These are phyloP conservation scores for Botryosphaeria dothidea DNA, from an alignment of 2,329 filamentous ascomycete species.

Conservation along the genomic window DNA sequence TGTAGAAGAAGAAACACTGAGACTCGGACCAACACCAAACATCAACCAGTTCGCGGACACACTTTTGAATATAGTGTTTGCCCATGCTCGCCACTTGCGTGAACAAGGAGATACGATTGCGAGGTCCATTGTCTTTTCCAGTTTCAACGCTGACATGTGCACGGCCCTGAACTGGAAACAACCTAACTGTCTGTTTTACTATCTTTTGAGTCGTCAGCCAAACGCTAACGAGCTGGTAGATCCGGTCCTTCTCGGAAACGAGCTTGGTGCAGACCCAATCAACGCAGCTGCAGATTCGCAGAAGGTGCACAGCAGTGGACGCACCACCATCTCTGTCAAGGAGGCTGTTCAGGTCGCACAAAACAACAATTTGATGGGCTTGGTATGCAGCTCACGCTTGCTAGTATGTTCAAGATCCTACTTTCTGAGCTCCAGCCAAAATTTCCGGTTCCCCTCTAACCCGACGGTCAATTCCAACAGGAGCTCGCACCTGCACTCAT, in stretches of 20 bases:
- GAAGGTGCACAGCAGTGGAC: conserved; percentile 62
- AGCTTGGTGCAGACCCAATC: conserved; percentile 68
- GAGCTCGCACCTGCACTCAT: conserved; percentile 91
- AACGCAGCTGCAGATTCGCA: conserved; percentile 36
- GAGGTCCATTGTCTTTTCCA: conserved; percentile 89
- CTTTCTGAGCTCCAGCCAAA: not conserved
- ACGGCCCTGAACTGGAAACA: conserved; percentile 99
- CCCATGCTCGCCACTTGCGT: conserved; percentile 75
- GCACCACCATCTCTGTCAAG: conserved; percentile 82
- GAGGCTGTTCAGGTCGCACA: conserved; percentile 91
- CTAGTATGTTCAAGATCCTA: conserved; percentile 62
- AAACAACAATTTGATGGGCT: conserved; percentile 96
- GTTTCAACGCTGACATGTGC: conserved; percentile 86
- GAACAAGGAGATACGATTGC: conserved; percentile 66
- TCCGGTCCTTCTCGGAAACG: conserved; percentile 92
- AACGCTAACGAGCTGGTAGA: conserved; percentile 47
- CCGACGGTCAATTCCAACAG: conserved; percentile 46
- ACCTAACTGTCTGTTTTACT: conserved; percentile 76
- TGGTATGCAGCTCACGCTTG: conserved; percentile 85
- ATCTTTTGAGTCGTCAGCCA: too few species aligned
- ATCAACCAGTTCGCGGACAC: conserved; percentile 86
- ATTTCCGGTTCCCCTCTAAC: not conserved
- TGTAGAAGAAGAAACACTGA: conserved; percentile 69
- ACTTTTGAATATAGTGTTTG: conserved; percentile 82
- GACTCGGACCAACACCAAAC: conserved; percentile 73